Base-by-base conservation (phyloP, 331 rosid species). In the Rhamnella rubrinervis region DNA sequence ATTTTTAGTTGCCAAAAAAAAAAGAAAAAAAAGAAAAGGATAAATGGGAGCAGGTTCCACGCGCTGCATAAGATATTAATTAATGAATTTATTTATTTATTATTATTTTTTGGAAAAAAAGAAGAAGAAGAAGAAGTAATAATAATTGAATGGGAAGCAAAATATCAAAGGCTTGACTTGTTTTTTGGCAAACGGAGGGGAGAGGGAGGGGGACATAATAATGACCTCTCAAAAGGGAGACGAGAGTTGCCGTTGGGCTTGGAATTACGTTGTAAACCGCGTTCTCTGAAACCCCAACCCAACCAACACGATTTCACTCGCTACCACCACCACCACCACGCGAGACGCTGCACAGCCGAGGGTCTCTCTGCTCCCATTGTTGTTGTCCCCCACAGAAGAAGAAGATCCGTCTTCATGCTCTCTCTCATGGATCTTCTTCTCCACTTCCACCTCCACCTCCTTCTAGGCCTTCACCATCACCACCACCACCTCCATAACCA, bases 221-320 rank as follows among this genome's bases (percentile, higher is more conserved):
- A 74, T 59, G 63, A 59, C 83, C 77, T 74, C 80, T 65, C 65
- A 65, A 70, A 44, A 64, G 28, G 60, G 44, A 20, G 47, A 51
- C 65, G 7, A 23, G 2, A 41, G 18, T 28, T 74, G 50, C 79
- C 73, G 80, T 74, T 79, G 14, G 69, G 75, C 9, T 55, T 72
- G 82, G 75, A 56, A 58, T 71, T 65, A 73, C 56, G 83, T 78
- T 79, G 63, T 51, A 64, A 69, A 74, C 66, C 80, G 79, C 73
- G 70, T 79, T 41, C 35, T 31, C 35, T 23, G 23, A 23, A 31
- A 3, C 3, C 65, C 58, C 18, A 53, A 53, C 50, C 71, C 23
- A 59, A 38, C 46, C 41, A 28, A 53, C 7, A 17, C 56, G 20
- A 52, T 7, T 15, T 2, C 20, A 52, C 41, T 59, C 63, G 41